Evolutionary conservation across 2,329 filamentous ascomycete genomes (phyloP).

Genomic region (Myriosclerotinia duriaeana): DNA sequence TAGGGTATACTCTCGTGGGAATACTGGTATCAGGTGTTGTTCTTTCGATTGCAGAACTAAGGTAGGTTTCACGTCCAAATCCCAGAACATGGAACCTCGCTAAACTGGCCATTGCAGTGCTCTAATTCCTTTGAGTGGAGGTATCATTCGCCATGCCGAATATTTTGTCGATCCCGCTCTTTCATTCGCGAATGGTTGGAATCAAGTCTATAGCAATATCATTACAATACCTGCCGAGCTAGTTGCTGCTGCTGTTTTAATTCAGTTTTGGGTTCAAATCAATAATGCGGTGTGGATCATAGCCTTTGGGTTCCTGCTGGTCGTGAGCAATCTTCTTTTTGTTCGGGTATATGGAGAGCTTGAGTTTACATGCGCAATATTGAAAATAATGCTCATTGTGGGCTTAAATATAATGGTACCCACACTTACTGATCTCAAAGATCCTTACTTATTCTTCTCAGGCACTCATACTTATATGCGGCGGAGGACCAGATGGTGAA

Average conservation of each 20-base stretch:
- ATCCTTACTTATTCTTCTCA: not conserved
- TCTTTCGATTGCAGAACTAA: constrained; percentile 52
- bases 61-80: constrained; percentile 33
- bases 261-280: constrained; percentile 63
- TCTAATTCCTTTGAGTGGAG: constrained; percentile 41
- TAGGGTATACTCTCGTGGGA: constrained; percentile 19
- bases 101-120: constrained; percentile 21
- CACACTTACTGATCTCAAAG: too few relatives aligned
- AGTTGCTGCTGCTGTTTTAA: constrained; percentile 60
- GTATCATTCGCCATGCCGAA: constrained; percentile 41
- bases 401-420: constrained; percentile 56
- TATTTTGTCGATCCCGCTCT: constrained; percentile 42
- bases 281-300: constrained; percentile 47
- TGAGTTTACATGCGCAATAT: constrained; percentile 52
- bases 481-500: constrained; percentile 58
- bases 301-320: constrained; percentile 43
- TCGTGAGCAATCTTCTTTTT: constrained; percentile 42
- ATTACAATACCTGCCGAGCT: constrained; percentile 51
- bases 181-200: constrained; percentile 40
- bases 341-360: constrained; percentile 51
- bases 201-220: constrained; percentile 40
- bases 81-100: not conserved
- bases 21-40: constrained; percentile 51
- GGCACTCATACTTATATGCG: constrained; percentile 47
- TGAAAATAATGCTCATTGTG: constrained; percentile 62